Base-by-base conservation (phyloP, 2,329 filamentous ascomycete species). In the Cyclaneusma minus region DNA sequence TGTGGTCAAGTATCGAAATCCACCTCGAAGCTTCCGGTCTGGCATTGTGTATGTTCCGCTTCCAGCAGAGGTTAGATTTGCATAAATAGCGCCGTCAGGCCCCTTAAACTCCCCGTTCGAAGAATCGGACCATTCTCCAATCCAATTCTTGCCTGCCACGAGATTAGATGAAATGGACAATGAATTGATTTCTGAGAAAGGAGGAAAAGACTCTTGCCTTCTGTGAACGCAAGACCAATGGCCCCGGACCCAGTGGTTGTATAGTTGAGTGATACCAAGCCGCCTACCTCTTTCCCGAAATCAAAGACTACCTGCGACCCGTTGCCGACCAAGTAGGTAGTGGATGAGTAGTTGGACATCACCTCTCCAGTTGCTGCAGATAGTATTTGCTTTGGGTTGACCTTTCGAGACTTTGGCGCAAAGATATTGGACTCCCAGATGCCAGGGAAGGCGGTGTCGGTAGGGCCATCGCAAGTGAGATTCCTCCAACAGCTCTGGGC, bases 401-500 rank as follows among this genome's bases (percentile, higher is more conserved):
- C 54, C 4, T 45, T 62, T 18, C 69, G 52, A 3, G 62, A 62
- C 5, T 49, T 29, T 1, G 68, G 66, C 2, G 68, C 60, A 35
- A 59, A 69, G 25, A 66, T 72, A 36, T 68, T 62, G 1, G 53
- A 43, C 16, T 74, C 60, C 68, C 69, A 74, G 10, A 48, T 45
- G 1, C 68, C 68, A 3, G 56, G 52, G 33, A 73, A 74, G 0
- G 66, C 55, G 5, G 60, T 42, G 5, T 56, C 43, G 7, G 42
- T 41, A 3, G 64, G 58, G 3, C 59, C 59, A 12, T 51, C 60
- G 39, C 69, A 75, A 12, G 53, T 42, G 2, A 60, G 63, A 28
- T 68, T 43, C 31, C 60, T 51, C 68, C 68, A 74, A 41, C 68
- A 74, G n/a, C n/a, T n/a, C n/a, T n/a, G n/a, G n/a, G n/a, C n/a